phyloP scores from a whole-genome alignment of 1,284 basidiomycete species.

The Termitomyces sp. region DNA sequence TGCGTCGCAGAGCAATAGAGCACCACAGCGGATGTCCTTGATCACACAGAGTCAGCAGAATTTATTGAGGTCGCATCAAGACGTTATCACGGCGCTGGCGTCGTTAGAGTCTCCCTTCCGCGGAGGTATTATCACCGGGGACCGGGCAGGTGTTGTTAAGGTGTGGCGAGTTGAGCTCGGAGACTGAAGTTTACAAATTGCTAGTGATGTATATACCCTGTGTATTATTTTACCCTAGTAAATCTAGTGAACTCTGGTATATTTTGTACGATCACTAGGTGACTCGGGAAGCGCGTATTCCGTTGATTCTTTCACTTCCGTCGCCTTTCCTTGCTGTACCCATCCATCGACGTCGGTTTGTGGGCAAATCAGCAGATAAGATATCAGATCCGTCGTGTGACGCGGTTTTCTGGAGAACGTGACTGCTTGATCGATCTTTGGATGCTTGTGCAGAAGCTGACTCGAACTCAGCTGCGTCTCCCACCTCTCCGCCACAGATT shows the following conservation, averaged over 20 bases:
- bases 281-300: neutral
- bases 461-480: constrained; percentile 28
- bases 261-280: neutral
- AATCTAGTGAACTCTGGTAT: no score
- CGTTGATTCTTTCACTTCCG: neutral
- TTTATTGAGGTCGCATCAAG: constrained; percentile 74
- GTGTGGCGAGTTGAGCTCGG: constrained; percentile 69
- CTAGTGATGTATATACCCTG: neutral
- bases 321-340: no score
- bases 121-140: constrained; percentile 82
- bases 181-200: constrained; percentile 15
- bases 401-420: constrained; percentile 21
- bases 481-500: constrained; percentile 24
- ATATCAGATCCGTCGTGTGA: constrained; percentile 9
- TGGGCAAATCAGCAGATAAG: constrained; percentile 10
- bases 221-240: neutral
- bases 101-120: constrained; percentile 86
- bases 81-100: constrained; percentile 75
- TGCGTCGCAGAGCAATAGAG: constrained; percentile 53
- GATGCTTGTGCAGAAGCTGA: constrained; percentile 31
- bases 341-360: neutral
- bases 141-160: constrained; percentile 76
- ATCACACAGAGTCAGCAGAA: constrained; percentile 78
- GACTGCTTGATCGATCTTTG: constrained; percentile 30
- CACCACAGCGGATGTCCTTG: constrained; percentile 69